Evolutionary conservation across 345 rosid genomes (phyloP).

Genomic region (rapeseed (Brassica napus)): DNA sequence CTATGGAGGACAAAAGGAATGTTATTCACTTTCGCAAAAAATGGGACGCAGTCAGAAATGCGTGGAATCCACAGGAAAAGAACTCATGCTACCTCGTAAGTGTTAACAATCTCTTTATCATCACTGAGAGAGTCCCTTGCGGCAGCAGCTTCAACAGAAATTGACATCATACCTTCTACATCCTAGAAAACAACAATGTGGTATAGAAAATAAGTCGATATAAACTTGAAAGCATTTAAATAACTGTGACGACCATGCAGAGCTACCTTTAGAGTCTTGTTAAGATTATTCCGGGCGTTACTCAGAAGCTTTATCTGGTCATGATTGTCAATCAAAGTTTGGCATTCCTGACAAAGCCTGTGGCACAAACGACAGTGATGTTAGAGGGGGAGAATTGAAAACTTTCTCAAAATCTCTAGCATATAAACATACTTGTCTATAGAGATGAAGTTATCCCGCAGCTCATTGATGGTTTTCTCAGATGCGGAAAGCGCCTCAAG

Average conservation of each 20-base stretch:
- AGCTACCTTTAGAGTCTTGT: slow-evolving; percentile 79
- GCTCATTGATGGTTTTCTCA: slow-evolving; percentile 66
- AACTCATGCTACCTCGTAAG: slow-evolving; percentile 74
- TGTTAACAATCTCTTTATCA: slow-evolving; percentile 89
- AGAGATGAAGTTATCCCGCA: slow-evolving; percentile 77
- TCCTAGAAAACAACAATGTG: slow-evolving; percentile 52
- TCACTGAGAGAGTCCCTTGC: slow-evolving; percentile 92
- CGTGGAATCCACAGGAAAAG: slow-evolving; percentile 17
- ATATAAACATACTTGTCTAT: slow-evolving; percentile 68
- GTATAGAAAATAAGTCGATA: slow-evolving; percentile 3
- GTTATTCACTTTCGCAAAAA: slow-evolving; percentile 4
- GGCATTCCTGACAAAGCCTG: slow-evolving; percentile 96
- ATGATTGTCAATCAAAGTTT: slow-evolving; percentile 93
- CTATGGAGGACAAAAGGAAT: slow-evolving; percentile 40
- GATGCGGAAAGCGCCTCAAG: slow-evolving; percentile 71
- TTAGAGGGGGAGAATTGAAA: slow-evolving; percentile 10
- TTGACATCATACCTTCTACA: slow-evolving; percentile 99
- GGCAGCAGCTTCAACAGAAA: slow-evolving; percentile 94
- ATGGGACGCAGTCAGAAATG: slow-evolving; percentile 16
- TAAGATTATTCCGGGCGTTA: slow-evolving; percentile 91
- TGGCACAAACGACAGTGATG: slow-evolving; percentile 25
- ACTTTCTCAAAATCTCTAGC: not conserved
- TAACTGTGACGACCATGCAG: slow-evolving; percentile 4
- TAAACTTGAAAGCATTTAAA: slow-evolving; percentile 11
- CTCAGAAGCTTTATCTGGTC: slow-evolving; percentile 98